Evolutionary conservation across 169 alveolate species (phyloP).

Genomic region (Eimeria acervulina): DNA sequence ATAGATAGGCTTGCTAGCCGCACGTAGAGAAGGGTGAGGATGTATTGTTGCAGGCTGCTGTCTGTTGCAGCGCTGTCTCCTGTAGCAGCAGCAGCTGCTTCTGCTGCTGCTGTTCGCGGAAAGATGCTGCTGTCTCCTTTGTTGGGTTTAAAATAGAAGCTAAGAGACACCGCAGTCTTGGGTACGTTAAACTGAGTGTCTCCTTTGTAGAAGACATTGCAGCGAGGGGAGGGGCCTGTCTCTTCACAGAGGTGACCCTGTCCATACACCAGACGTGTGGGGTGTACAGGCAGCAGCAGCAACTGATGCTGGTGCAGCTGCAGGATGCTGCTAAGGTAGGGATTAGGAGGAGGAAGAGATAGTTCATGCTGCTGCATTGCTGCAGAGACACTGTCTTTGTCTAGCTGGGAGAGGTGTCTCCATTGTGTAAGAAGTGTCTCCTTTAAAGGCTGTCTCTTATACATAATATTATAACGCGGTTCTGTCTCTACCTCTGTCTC

Average conservation of each 20-base stretch:
- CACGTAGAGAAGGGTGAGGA: conserved; percentile 46
- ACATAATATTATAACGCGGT: conserved; percentile 23
- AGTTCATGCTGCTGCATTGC: conserved; percentile 1
- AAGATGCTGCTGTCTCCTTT: background rate
- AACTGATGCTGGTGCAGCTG: no score
- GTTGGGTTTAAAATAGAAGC: conserved; percentile 32
- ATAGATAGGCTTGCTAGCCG: background rate
- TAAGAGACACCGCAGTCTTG: conserved; percentile 16
- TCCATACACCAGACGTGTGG: background rate
- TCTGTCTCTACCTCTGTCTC: no score
- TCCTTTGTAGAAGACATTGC: conserved; percentile 58
- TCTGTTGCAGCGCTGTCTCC: no score
- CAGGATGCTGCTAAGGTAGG: background rate
- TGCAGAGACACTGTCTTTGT: background rate
- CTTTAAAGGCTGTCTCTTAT: background rate
- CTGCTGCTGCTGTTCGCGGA: background rate
- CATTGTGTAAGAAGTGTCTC: background rate
- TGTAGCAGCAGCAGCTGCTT: no score
- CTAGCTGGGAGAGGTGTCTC: background rate
- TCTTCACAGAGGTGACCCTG: background rate
- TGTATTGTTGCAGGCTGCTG: background rate
- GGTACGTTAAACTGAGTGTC: conserved; percentile 34
- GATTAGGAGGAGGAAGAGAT: conserved; percentile 22
- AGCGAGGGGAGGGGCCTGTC: background rate
- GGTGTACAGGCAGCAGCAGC: background rate